These are phyloP conservation scores for Coffea canephora DNA, from an alignment of 257 asterid genomes.

Conservation along the genomic window DNA sequence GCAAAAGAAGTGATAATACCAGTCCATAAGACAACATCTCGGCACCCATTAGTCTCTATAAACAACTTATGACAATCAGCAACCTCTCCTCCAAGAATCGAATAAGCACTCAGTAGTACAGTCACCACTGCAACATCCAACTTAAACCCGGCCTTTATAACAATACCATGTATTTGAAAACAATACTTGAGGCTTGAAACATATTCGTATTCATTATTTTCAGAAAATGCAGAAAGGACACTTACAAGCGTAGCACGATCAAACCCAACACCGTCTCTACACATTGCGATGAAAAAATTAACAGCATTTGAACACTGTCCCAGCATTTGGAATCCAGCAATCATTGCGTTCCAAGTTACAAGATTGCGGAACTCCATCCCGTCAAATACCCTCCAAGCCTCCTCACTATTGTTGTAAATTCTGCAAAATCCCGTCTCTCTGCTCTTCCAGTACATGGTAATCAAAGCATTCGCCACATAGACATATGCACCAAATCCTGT, in stretches of 20 bases:
- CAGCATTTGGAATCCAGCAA: constrained; percentile 49
- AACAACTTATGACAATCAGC: constrained; percentile 49
- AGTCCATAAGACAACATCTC: constrained; percentile 78
- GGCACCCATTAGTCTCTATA: constrained; percentile 37
- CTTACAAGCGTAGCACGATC: constrained; percentile 62
- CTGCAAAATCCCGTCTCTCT: constrained; percentile 5
- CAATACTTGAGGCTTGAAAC: constrained; percentile 36
- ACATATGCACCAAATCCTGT: constrained; percentile 57
- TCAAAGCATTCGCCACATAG: constrained; percentile 71
- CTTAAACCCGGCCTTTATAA: constrained; percentile 44
- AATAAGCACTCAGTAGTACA: constrained; percentile 63
- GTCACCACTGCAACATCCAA: constrained; percentile 61
- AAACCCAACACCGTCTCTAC: constrained; percentile 42
- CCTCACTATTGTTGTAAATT: constrained; percentile 18
- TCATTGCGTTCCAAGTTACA: constrained; percentile 73
- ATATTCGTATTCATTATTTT: constrained; percentile 18
- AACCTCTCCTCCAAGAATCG: constrained; percentile 44
- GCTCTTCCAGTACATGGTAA: constrained; percentile 63
- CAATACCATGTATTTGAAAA: constrained; percentile 55
- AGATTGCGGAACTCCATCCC: constrained; percentile 47
- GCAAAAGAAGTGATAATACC: constrained; percentile 54
- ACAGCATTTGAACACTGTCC: constrained; percentile 44
- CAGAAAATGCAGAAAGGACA: constrained; percentile 50
- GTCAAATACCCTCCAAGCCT: constrained; percentile 63
- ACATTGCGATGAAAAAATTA: constrained; percentile 43